Evolutionary conservation across 495 filamentous ascomycete species (phyloP), one percentile per base, ranked within the genome.

Genomic region (Tricharina praecox): DNA sequence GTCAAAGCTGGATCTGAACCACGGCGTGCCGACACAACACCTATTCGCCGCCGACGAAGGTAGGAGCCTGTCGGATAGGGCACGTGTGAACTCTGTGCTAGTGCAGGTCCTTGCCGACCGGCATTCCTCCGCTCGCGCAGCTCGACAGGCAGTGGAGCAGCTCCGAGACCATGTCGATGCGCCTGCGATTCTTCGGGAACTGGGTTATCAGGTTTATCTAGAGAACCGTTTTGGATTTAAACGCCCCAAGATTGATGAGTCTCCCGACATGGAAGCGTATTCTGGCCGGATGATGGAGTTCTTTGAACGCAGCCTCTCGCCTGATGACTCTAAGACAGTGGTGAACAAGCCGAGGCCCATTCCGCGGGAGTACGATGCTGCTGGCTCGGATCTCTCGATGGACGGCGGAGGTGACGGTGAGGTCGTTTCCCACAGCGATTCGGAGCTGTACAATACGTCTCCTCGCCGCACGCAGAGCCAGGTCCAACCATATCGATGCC

Each of bases 301-400:
- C 28, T 46, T 46, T 28, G 43, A 46, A 19, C 25, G 43, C 18
- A n/a, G 11, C n/a, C 19, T 46, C n/a, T 46, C 43, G 2, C 40
- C 40, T 3, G 23, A 37, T 5, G 20, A 43, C 11, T 10, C 10
- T 25, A 4, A 9, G 40, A 24, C 18, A 25, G 13, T 19, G 23
- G 13, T 13, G 9, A 1, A 1, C 2, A 19, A 23, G 40, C 3
- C 40, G 10, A 11, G 24, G 9, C 21, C 40, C 9, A 10, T 43
- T 11, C 40, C 21, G 23, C 40, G 40, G 10, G 11, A 3, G 40
- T 26, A 16, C 26, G 40, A 26, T 13, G 10, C 10, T 11, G 40
- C 13, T 11, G 24, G 11, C 18, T 25, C 20, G 18, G 40, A 43
- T 20, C 26, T 43, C 4, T 18, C 26, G 8, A 43, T 43, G 40